Conservation (phyloP, 139 green algal species). For the Desmodesmus armatus region DNA sequence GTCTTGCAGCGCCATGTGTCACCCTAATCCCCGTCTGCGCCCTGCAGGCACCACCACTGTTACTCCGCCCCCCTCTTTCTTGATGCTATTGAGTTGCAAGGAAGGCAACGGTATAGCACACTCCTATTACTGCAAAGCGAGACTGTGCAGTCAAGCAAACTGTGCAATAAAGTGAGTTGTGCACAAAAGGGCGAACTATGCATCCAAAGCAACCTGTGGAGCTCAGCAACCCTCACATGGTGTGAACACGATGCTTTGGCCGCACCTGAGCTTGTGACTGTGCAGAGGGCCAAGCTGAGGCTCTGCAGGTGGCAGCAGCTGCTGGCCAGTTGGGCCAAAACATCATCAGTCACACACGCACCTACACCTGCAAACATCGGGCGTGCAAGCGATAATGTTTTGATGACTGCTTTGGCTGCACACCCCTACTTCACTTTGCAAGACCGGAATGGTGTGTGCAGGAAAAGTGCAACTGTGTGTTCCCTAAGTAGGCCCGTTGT, state of each 20-base stretch:
- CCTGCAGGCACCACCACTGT: too few species aligned
- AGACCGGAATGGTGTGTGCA: not conserved
- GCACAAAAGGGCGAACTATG: not conserved
- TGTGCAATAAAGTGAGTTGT: too few species aligned
- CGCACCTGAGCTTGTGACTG: conserved; percentile 42
- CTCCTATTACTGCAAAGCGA: not conserved
- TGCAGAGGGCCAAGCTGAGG: conserved; percentile 40
- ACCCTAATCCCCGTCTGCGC: too few species aligned
- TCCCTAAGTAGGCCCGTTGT: too few species aligned
- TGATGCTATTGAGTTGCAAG: too few species aligned
- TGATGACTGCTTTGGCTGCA: too few species aligned
- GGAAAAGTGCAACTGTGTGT: too few species aligned
- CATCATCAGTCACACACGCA: conserved; percentile 13
- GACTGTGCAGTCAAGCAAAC: too few species aligned
- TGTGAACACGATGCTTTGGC: not conserved
- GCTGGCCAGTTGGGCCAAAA: conserved; percentile 22
- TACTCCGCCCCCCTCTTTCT: not conserved
- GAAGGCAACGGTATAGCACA: not conserved
- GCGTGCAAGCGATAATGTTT: too few species aligned
- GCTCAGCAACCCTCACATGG: not conserved
- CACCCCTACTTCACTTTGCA: not conserved
- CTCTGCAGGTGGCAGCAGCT: conserved; percentile 41
- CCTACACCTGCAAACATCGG: conserved; percentile 24
- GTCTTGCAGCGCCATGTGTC: not conserved
- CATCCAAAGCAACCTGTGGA: not conserved